Evolutionary conservation across 1,284 basidiomycete genomes (phyloP).

Genomic region (Cryptococcus sp.): DNA sequence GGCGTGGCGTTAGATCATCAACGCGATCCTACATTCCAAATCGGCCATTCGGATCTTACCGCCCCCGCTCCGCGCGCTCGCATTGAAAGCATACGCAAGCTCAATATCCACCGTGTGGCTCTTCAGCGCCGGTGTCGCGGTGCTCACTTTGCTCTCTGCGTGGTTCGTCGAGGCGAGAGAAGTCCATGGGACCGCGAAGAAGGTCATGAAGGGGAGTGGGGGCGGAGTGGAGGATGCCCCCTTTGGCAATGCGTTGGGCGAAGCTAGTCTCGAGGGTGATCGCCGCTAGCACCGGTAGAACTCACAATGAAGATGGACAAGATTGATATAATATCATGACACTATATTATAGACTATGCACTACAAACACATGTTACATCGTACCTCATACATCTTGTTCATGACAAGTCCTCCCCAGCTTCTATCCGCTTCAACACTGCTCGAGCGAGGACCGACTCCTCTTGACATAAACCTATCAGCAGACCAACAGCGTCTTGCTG

Average conservation of each 20-base stretch:
- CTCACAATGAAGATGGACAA: too few relatives aligned
- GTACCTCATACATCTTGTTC: background rate
- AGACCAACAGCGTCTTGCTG: background rate
- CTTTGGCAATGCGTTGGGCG: slow-evolving; percentile 14
- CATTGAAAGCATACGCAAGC: slow-evolving; percentile 45
- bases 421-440: slow-evolving; percentile 57
- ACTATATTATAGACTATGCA: too few relatives aligned
- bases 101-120: slow-evolving; percentile 38
- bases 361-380: too few relatives aligned
- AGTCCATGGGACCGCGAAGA: slow-evolving; percentile 9
- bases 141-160: slow-evolving; percentile 34
- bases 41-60: slow-evolving; percentile 41
- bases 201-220: background rate
- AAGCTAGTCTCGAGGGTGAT: slow-evolving; percentile 13
- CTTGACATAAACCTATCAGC: slow-evolving; percentile 38
- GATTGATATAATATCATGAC: too few relatives aligned
- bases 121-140: slow-evolving; percentile 26
- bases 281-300: background rate
- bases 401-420: slow-evolving; percentile 17
- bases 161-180: slow-evolving; percentile 37
- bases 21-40: slow-evolving; percentile 50
- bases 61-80: slow-evolving; percentile 21
- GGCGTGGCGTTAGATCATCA: slow-evolving; percentile 31
- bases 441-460: slow-evolving; percentile 61
- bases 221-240: slow-evolving; percentile 10